Conservation (phyloP, 371 early-diverging fungal species). For the Mortierella sp. region DNA sequence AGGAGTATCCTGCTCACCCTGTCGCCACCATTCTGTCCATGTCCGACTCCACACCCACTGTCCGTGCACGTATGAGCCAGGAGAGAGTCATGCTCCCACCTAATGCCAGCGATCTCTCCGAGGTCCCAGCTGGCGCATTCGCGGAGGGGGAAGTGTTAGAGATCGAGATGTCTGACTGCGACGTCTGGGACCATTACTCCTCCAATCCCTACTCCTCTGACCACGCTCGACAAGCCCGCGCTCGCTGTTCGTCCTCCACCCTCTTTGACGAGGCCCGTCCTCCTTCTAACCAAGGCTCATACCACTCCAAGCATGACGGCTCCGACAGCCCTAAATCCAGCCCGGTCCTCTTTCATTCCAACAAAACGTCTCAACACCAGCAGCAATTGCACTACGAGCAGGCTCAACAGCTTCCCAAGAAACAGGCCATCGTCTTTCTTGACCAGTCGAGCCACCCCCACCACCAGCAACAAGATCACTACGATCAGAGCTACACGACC, state of each 20-base stretch:
- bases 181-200: slow-evolving; percentile 20
- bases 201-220: slow-evolving; percentile 20
- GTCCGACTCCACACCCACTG: slow-evolving; percentile 3
- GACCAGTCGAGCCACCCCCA: slow-evolving; percentile 5
- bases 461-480: slow-evolving; percentile 3
- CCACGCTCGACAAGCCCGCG: slow-evolving; percentile 25
- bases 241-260: slow-evolving; percentile 55
- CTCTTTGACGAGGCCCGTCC: slow-evolving; percentile 50
- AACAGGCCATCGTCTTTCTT: slow-evolving; percentile 20
- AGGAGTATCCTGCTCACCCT: slow-evolving; percentile 13
- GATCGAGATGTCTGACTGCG: slow-evolving; percentile 15
- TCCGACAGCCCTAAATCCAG: slow-evolving; percentile 11
- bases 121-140: slow-evolving; percentile 30
- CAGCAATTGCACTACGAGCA: background rate
- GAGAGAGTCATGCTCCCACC: slow-evolving; percentile 34
- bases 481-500: background rate
- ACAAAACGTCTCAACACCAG: slow-evolving; percentile 4
- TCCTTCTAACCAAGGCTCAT: slow-evolving; percentile 19
- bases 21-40: slow-evolving; percentile 14
- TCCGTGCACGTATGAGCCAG: slow-evolving; percentile 14
- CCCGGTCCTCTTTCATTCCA: slow-evolving; percentile 15
- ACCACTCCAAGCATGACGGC: slow-evolving; percentile 20
- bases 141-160: slow-evolving; percentile 48
- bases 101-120: slow-evolving; percentile 43
- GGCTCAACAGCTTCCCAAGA: slow-evolving; percentile 15